Base-by-base conservation (phyloP, 2,329 filamentous ascomycete genomes). In the Stagonosporopsis tanaceti region DNA sequence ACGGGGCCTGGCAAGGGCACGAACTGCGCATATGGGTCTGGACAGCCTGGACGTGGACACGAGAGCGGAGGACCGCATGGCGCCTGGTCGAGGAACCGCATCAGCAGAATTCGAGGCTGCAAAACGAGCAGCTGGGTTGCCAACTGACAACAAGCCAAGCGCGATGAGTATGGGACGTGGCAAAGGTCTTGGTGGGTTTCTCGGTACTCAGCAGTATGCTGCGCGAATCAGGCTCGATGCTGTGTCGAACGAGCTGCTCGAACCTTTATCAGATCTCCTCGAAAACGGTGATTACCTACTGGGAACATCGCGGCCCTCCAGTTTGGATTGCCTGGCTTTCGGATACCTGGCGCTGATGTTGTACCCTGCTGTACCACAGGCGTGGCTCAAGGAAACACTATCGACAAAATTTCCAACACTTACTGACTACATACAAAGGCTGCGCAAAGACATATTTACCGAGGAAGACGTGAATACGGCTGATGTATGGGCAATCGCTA, bases 331-430 rank as follows among this genome's bases (percentile, higher is more conserved):
- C 71, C 75, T 97, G 44, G 88, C 87, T 0, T 86, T 92, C 67
- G 95, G 89, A 11, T 96, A 96, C 73, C 79, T 98, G 34, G 84
- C 87, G 2, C 78, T 97, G 47, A 90, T 95, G 80, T 80, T 89
- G 1, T 81, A 84, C 24, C 84, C 88, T 0, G 76, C 83, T 8
- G 72, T 90, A 22, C 85, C 87, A 15, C 84, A 87, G 52, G 75
- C 83, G 17, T 91, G 87, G 87, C 76, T 90, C 5, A 78, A 80
- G 56, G 82, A 86, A 47, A 81, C 82, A 0, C 80, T 91, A 69
- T 73, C 78, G 52, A 75, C 73, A 22, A 84, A 85, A 55, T 80
- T 78, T 59, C 72, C 73, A 17, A 70, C 66, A 37, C 68, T 82
- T 32, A 66, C 64, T 5, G 64, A 57, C 8, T 82, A 80, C 50